phyloP scores from a whole-genome alignment of 805 yeast species.

The Zygoascus ofunaensis region DNA sequence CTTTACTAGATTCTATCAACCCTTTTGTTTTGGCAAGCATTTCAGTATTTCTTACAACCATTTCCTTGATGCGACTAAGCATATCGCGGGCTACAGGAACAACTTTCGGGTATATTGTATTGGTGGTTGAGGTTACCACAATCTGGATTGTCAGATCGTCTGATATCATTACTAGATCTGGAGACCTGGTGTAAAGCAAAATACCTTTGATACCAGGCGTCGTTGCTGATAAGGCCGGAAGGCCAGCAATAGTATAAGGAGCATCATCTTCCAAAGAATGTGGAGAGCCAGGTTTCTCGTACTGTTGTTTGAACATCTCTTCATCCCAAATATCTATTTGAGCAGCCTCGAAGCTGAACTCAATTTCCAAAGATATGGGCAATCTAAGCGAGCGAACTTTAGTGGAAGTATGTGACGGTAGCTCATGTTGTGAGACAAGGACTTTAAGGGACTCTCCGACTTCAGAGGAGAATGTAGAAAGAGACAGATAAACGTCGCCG shows the following conservation, averaged over 20 bases:
- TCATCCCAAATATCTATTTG: slow-evolving; percentile 21
- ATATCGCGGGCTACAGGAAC: slow-evolving; percentile 69
- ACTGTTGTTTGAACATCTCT: slow-evolving; percentile 10
- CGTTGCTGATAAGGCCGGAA: slow-evolving; percentile 40
- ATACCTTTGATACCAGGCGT: slow-evolving; percentile 67
- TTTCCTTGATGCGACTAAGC: slow-evolving; percentile 38
- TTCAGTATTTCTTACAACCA: slow-evolving; percentile 17
- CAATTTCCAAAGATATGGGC: slow-evolving; percentile 14
- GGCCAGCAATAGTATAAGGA: not conserved
- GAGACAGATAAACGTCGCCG: not conserved
- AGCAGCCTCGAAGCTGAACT: slow-evolving; percentile 21
- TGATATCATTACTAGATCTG: slow-evolving; percentile 5
- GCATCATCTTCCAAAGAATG: not conserved
- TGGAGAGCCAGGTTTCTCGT: slow-evolving; percentile 1
- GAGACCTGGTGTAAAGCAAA: slow-evolving; percentile 37
- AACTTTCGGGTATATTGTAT: slow-evolving; percentile 60
- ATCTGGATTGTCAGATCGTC: slow-evolving; percentile 38
- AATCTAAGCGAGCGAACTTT: slow-evolving; percentile 9
- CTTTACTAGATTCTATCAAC: not conserved
- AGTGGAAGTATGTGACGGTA: not conserved
- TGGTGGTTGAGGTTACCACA: slow-evolving; percentile 59
- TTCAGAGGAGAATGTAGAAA: slow-evolving; percentile 31
- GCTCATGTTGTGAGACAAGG: not conserved
- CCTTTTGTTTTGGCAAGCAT: not conserved
- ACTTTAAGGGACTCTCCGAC: slow-evolving; percentile 35